Percentiles rank a stretch among this genome's conserved stretches.
Evolutionary conservation across 306 rosid species (phyloP).

Genomic region (Cicer yamashitae): DNA sequence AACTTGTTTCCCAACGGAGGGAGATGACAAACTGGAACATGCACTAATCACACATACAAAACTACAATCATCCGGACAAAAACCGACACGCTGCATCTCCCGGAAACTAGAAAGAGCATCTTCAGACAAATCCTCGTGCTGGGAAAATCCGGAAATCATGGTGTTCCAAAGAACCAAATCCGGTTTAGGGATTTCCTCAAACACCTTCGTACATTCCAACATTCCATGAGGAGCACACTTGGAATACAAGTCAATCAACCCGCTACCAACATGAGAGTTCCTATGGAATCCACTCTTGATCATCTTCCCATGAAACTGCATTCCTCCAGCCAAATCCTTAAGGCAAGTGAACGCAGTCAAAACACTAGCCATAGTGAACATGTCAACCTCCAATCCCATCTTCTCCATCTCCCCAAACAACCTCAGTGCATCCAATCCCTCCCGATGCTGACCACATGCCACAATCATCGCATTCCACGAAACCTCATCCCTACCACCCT

Average conservation of each 20-base stretch:
- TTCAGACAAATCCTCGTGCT: slow-evolving; percentile 64
- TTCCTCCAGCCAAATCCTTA: slow-evolving; percentile 73
- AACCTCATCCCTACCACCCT: slow-evolving; percentile 64
- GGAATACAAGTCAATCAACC: slow-evolving; percentile 79
- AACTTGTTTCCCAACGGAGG: slow-evolving; percentile 75
- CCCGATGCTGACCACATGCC: slow-evolving; percentile 71
- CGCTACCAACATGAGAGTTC: slow-evolving; percentile 85
- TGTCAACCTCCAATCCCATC: slow-evolving; percentile 61
- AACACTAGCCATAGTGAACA: slow-evolving; percentile 87
- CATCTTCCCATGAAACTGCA: slow-evolving; percentile 78
- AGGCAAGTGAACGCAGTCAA: slow-evolving; percentile 74
- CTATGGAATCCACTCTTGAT: slow-evolving; percentile 79
- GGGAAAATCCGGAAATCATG: slow-evolving; percentile 85
- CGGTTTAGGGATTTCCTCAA: slow-evolving; percentile 67
- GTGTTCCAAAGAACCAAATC: slow-evolving; percentile 93
- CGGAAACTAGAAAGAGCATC: slow-evolving; percentile 65
- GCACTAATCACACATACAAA: slow-evolving; percentile 77
- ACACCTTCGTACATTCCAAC: slow-evolving; percentile 69
- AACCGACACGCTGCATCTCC: slow-evolving; percentile 68
- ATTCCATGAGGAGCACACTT: slow-evolving; percentile 73
- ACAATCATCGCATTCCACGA: slow-evolving; percentile 84
- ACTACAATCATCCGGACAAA: slow-evolving; percentile 78
- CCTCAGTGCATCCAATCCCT: slow-evolving; percentile 61
- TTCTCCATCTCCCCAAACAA: slow-evolving; percentile 73
- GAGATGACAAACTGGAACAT: slow-evolving; percentile 78